Base-by-base conservation (phyloP, 208 protist genomes). In the Strigomonas galati region DNA sequence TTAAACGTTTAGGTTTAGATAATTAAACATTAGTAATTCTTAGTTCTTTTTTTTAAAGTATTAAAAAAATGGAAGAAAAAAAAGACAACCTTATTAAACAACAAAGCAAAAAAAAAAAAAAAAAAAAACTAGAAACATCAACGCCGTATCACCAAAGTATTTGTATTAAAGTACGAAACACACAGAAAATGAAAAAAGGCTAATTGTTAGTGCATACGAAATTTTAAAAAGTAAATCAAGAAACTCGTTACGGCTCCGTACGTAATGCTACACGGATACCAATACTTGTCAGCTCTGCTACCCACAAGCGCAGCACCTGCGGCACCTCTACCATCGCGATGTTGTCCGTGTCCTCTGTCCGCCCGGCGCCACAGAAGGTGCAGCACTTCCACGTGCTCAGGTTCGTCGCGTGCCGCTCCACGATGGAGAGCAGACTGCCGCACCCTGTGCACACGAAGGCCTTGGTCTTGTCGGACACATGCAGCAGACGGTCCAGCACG, bases 401-500 rank as follows among this genome's bases (percentile, higher is more conserved):
- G 71, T 89, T 81, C 46, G 88, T 89, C 17, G 91, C 88, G 68
- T 92, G 82, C 7, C 83, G 78, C 77, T 97, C 91, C 66, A 89
- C 92, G 43, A 94, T 93, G 37, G 88, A 93, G 19, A 97, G 79
- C 24, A 97, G 63, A 6, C 83, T 81, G 32, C 88, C 88, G 58
- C 88, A 94, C 56, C 81, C 54, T 6, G 82, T 79, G 74, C 91
- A 94, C 26, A 94, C 81, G 52, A 90, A 93, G 6, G 86, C 88
- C 60, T 85, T 84, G 14, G 88, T 93, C 73, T 96, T 92, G 72
- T 97, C 92, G 0, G 90, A 96, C 28, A 93, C 87, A 67, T 92
- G 85, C 69, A 99, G 71, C 3, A 99, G 87, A 40, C 99, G 93
- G 72, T 99, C 99, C 37, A 99, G 81, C 1, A 99, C 82, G n/a